Percentiles rank a stretch among this genome's conserved stretches.
Evolutionary conservation across 2,329 filamentous ascomycete genomes (phyloP).

Genomic region (Colletotrichum sp.): DNA sequence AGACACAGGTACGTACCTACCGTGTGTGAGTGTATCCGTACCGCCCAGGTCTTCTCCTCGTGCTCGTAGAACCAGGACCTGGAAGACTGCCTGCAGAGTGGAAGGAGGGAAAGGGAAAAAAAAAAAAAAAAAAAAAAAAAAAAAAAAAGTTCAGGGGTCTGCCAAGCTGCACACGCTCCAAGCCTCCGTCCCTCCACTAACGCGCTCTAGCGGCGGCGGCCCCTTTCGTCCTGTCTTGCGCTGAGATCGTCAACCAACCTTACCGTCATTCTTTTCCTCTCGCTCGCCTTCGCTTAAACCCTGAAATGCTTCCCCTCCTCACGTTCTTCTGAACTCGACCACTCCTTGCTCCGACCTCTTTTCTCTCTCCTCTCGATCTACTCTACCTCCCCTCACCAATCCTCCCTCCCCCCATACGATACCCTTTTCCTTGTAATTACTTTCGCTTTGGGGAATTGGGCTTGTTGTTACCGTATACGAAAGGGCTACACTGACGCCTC

Average conservation of each 20-base stretch:
- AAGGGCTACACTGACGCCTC: not conserved
- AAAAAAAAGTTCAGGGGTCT: constrained; percentile 13
- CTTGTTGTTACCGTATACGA: not conserved
- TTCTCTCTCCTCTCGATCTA: constrained; percentile 2
- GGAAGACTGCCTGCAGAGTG: not conserved
- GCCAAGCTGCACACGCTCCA: not conserved
- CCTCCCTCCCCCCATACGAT: not conserved
- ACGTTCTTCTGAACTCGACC: constrained; percentile 19
- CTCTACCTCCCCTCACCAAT: not conserved
- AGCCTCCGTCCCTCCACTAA: constrained; percentile 13
- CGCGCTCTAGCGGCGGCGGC: constrained; percentile 8
- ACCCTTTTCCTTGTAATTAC: constrained; percentile 22
- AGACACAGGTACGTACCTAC: not conserved
- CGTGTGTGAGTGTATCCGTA: not conserved
- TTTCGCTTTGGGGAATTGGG: constrained; percentile 8
- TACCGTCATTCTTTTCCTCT: constrained; percentile 5
- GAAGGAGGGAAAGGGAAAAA: not conserved
- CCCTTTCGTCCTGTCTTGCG: constrained; percentile 17
- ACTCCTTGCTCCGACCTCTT: constrained; percentile 8
- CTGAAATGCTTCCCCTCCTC: constrained; percentile 20
- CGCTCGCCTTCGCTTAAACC: constrained; percentile 16
- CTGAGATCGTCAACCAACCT: constrained; percentile 6
- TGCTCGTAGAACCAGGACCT: not conserved
- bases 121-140: constrained; percentile 4
- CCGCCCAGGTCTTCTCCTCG: not conserved